A percentile compares a stretch with the other conserved stretches of the same genome.
Conservation (phyloP, 148 eudicot species). For the Oxyria digyna region DNA sequence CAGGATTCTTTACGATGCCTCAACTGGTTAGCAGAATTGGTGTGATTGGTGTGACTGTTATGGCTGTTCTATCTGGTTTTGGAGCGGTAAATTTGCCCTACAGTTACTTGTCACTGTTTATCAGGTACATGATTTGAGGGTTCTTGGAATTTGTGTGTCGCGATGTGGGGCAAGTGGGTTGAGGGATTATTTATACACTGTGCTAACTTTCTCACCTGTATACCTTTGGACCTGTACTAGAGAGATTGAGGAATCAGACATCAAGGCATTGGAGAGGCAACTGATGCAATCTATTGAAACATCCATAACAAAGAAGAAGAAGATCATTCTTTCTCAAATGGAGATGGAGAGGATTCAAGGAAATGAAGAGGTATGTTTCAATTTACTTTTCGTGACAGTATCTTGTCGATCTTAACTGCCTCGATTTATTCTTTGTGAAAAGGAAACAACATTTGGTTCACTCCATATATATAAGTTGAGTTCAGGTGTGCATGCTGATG, state of each 20-base stretch:
- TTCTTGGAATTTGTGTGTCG: not conserved
- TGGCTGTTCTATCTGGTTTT: conserved; percentile 97
- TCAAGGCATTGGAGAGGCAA: conserved; percentile 89
- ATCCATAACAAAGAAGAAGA: conserved; percentile 77
- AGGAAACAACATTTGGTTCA: not conserved
- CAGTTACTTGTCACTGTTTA: conserved; percentile 91
- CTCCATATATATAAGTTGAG: not conserved
- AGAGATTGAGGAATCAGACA: conserved; percentile 90
- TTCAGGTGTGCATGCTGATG: not conserved
- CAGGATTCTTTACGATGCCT: conserved; percentile 95
- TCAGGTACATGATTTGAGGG: conserved; percentile 38
- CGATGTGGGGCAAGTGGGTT: not conserved
- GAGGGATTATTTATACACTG: not conserved
- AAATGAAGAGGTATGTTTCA: conserved; percentile 67
- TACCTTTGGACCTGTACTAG: conserved; percentile 19
- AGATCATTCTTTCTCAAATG: conserved; percentile 70
- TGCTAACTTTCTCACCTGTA: not conserved
- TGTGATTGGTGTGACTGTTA: conserved; percentile 93
- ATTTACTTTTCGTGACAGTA: not conserved
- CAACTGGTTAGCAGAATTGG: conserved; percentile 98
- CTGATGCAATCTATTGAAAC: conserved; percentile 96
- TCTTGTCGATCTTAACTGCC: not conserved
- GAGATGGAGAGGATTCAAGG: conserved; percentile 86
- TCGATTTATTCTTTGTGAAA: not conserved
- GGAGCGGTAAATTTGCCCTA: conserved; percentile 98